Evolutionary conservation across 805 yeast genomes (phyloP).

Genomic region (Hanseniaspora clermontiae): DNA sequence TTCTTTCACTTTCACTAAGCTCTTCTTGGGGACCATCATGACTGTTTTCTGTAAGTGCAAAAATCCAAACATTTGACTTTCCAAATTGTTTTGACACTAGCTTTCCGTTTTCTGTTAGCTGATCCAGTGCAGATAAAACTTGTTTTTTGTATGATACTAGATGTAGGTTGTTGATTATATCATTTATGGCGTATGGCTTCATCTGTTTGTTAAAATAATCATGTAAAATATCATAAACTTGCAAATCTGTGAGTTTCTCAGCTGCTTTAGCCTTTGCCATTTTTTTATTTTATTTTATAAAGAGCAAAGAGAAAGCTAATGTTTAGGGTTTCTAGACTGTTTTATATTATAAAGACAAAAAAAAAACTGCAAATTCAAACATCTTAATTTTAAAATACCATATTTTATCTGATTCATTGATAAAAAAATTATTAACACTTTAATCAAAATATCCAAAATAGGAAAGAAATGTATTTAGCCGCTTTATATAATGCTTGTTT

Average conservation of each 20-base stretch:
- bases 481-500: neutral
- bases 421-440: neutral
- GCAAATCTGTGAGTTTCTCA: slow-evolving; percentile 22
- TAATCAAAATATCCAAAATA: neutral
- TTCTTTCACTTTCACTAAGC: neutral
- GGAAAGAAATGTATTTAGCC: neutral
- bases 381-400: no score
- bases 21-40: slow-evolving; percentile 18
- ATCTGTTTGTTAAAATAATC: slow-evolving; percentile 34
- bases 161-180: slow-evolving; percentile 35
- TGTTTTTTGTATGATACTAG: slow-evolving; percentile 29
- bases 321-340: no score
- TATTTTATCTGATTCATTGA: no score
- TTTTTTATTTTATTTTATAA: no score
- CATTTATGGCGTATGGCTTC: slow-evolving; percentile 38
- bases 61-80: slow-evolving; percentile 33
- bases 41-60: slow-evolving; percentile 23
- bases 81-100: slow-evolving; percentile 34
- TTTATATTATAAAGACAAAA: no score
- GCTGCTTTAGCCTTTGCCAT: neutral
- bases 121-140: slow-evolving; percentile 30
- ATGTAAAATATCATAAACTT: slow-evolving; percentile 19
- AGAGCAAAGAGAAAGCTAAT: no score
- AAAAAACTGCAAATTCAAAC: no score
- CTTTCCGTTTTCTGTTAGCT: slow-evolving; percentile 26